Base-by-base conservation (phyloP, 768 basidiomycete species). In the Mycena floridula region DNA sequence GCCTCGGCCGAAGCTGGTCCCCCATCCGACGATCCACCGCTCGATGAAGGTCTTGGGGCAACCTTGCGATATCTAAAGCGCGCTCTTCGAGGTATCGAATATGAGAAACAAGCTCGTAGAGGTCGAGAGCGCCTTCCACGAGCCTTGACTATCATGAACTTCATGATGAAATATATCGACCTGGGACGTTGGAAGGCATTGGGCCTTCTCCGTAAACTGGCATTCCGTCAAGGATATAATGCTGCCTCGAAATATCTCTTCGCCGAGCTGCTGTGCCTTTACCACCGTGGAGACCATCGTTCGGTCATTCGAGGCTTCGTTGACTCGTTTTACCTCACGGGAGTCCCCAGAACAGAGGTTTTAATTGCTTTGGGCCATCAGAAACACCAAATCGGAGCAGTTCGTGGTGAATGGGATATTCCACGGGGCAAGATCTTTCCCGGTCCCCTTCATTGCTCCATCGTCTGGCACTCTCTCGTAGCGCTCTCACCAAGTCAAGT, bases 271-370 rank as follows among this genome's bases (percentile, higher is more conserved):
- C 49, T 70, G 13, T 67, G 62, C 50, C 69, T 74, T 46, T 54
- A 57, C 6, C 60, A 59, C 5, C 41, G 51, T 16, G 42, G 46
- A 6, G 49, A 57, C 15, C 53, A 59, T 32, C 44, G 53, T 15
- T 59, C 67, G 20, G 62, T 74, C 45, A 57, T 80, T 40, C 46
- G 62, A 38, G 61, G 72, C 0, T 87, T 78, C 53, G 57, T 60
- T 11, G 65, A 71, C 5, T 68, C 77, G 43, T 85, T 82, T 52
- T 70, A 69, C 44, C 49, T 68, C 6, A 59, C 68, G 27, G 81
- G 77, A 12, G 62, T 86, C n/a, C 81, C 83, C 24, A 43, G 63
- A 26, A 56, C 63, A 7, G 57, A 63, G 0, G 46, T 74, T 12
- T 38, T 69, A 2, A 15, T 25, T 7, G 45, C 45, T 4, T 42